Percentiles rank a stretch among this genome's conserved stretches.
phyloP scores from a whole-genome alignment of 108 stramenopile species.

The Conticribra weissflogii region DNA sequence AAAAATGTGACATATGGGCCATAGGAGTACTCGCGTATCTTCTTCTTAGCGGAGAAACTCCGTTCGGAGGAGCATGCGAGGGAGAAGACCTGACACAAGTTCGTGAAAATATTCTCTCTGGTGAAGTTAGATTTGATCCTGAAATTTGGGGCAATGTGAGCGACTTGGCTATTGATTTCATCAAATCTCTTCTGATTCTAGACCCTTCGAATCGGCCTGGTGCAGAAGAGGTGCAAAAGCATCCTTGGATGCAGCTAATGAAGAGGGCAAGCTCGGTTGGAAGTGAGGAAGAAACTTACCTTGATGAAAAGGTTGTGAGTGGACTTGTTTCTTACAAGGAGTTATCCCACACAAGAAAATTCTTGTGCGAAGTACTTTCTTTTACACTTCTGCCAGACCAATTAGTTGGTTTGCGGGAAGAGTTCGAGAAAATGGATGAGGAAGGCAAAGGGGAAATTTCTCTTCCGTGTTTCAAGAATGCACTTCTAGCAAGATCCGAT shows the following conservation, averaged over 20 bases:
- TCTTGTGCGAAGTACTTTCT: constrained; percentile 74
- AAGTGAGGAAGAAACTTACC: constrained; percentile 30
- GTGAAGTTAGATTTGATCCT: constrained; percentile 21
- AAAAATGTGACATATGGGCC: constrained; percentile 43
- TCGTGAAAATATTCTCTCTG: constrained; percentile 17
- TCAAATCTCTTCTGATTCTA: constrained; percentile 50
- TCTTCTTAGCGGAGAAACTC: constrained; percentile 45
- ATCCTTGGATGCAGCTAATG: constrained; percentile 56
- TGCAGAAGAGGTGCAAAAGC: constrained; percentile 53
- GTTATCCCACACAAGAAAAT: constrained; percentile 61
- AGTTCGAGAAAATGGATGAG: constrained; percentile 75
- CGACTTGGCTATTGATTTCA: constrained; percentile 62
- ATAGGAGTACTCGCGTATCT: constrained; percentile 49
- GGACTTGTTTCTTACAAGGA: constrained; percentile 66
- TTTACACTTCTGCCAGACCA: constrained; percentile 79
- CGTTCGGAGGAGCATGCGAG: constrained; percentile 49
- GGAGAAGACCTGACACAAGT: constrained; percentile 23
- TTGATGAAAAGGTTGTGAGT: constrained; percentile 56
- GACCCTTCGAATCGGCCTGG: constrained; percentile 62
- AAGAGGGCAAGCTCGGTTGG: constrained; percentile 18
- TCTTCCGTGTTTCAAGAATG: constrained; percentile 53
- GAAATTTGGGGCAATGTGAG: constrained; percentile 64
- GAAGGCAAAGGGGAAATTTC: constrained; percentile 73
- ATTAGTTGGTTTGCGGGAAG: constrained; percentile 53
- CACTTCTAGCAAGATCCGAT: constrained; percentile 55